Conservation (phyloP, 2,329 filamentous ascomycete species). For the Tolypocladium ovalisporum region DNA sequence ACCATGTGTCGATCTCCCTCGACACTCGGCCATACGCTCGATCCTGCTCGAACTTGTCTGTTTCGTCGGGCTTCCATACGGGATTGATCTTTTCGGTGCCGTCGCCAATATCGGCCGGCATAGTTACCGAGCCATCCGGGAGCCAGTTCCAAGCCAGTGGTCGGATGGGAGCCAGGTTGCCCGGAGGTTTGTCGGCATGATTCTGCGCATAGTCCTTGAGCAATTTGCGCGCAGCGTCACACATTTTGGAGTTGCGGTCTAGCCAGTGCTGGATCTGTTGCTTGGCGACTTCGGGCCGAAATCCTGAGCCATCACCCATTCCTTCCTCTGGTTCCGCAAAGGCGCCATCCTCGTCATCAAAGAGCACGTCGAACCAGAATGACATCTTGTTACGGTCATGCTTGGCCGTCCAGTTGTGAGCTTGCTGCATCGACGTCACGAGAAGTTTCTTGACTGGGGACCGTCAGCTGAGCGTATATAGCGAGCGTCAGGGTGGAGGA, state of each 20-base stretch:
- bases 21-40: constrained; percentile 49
- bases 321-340: constrained; percentile 38
- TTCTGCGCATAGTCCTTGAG: constrained; percentile 44
- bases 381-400: constrained; percentile 61
- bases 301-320: constrained; percentile 39
- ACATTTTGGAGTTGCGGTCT: constrained; percentile 48
- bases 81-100: constrained; percentile 34
- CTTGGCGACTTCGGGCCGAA: constrained; percentile 46
- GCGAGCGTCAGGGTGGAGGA: neutral
- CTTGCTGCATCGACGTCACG: constrained; percentile 54
- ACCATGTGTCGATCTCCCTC: constrained; percentile 55
- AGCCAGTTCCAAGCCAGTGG: constrained; percentile 47
- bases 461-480: neutral
- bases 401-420: constrained; percentile 59
- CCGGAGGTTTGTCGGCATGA: constrained; percentile 35
- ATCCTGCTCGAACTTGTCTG: constrained; percentile 49
- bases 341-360: constrained; percentile 44
- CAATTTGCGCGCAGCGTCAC: constrained; percentile 41
- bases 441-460: constrained; percentile 51
- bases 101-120: constrained; percentile 20
- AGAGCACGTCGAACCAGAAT: constrained; percentile 56
- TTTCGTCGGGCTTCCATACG: constrained; percentile 39
- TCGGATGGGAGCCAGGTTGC: constrained; percentile 37
- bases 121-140: constrained; percentile 23
- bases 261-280: constrained; percentile 53